Conservation (phyloP, 2,329 filamentous ascomycete genomes). For the Cadophora gregata region DNA sequence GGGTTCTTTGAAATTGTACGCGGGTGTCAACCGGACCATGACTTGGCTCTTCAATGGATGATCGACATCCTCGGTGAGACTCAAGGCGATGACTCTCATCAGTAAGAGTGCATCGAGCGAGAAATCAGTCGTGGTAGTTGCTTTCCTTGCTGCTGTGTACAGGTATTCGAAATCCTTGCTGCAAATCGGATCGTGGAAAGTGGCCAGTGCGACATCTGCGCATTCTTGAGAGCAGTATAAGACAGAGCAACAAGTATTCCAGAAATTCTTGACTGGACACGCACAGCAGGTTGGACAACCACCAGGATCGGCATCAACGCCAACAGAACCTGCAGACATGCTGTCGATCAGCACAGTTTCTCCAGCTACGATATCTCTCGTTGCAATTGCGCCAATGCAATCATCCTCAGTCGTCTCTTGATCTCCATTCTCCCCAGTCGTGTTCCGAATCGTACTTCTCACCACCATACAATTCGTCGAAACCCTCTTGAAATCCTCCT, state of each 20-base stretch:
- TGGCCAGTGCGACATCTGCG: conserved; percentile 36
- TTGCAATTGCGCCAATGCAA: conserved; percentile 37
- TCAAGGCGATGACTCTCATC: conserved; percentile 41
- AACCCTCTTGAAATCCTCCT: conserved; percentile 33
- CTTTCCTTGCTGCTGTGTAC: conserved; percentile 30
- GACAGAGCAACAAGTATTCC: conserved; percentile 36
- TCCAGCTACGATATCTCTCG: conserved; percentile 30
- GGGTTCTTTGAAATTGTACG: conserved; percentile 38
- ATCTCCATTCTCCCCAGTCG: conserved; percentile 15
- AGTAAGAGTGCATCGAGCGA: conserved; percentile 41
- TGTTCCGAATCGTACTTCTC: conserved; percentile 36
- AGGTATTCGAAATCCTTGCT: conserved; percentile 43
- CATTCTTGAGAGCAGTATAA: conserved; percentile 41
- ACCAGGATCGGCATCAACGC: conserved; percentile 30
- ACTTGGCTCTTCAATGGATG: conserved; percentile 41
- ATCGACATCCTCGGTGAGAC: conserved; percentile 34
- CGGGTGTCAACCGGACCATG: conserved; percentile 42
- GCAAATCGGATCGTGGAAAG: conserved; percentile 42
- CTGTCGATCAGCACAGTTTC: conserved; percentile 35
- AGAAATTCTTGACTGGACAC: conserved; percentile 25
- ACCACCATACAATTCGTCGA: conserved; percentile 38
- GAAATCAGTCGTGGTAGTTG: conserved; percentile 32
- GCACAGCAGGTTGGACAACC: conserved; percentile 40
- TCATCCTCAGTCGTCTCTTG: conserved; percentile 34
- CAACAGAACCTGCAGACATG: conserved; percentile 30